Base-by-base conservation (phyloP, 1,284 basidiomycete species). In the Ustilago cynodontis region DNA sequence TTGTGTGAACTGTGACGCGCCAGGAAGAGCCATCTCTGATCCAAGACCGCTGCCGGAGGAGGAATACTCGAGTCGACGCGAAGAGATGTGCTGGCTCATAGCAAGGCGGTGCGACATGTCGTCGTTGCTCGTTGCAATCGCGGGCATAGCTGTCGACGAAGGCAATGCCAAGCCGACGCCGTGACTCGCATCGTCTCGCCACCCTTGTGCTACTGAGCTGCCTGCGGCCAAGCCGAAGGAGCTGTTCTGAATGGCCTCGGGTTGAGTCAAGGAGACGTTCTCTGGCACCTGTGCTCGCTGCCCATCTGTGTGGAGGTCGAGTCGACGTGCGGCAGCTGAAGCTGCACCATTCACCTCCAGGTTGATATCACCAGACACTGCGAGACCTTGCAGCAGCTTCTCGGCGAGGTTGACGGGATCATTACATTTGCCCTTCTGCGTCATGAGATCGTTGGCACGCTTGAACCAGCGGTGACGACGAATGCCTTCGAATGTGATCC, bases 371-470 rank as follows among this genome's bases (percentile, higher is more conserved):
- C 83, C 83, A 20, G 82, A 81, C 6, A 85, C 81, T 20, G 82
- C 72, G 3, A 85, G 77, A 51, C 83, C 83, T 35, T 85, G 82
- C 35, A 85, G 57, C 26, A 85, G 82, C 59, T 82, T 77, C 54
- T 84, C 84, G 28, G 84, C 84, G n/a, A 85, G 75, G 20, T 77
- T 79, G 62, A 82, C 78, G 0, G 84, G 82, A 37, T 85, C 84
- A 60, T 76, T 82, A 77, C 81, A 83, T 43, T 75, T 72, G 57
- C 82, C 81, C 54, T 71, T 71, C n/a, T 71, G 66, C 24, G 75
- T 71, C 50, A 85, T 69, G 37, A 85, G 76, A 18, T 66, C 56
- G 69, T 85, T 85, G 35, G 60, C 37, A 5, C 84, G 81, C 33
- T 68, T 79, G 71, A 73, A 85, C 84, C 84, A 85, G 39, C 83